Base-by-base conservation (phyloP, 2,329 filamentous ascomycete genomes). In the Penicillium paneum region DNA sequence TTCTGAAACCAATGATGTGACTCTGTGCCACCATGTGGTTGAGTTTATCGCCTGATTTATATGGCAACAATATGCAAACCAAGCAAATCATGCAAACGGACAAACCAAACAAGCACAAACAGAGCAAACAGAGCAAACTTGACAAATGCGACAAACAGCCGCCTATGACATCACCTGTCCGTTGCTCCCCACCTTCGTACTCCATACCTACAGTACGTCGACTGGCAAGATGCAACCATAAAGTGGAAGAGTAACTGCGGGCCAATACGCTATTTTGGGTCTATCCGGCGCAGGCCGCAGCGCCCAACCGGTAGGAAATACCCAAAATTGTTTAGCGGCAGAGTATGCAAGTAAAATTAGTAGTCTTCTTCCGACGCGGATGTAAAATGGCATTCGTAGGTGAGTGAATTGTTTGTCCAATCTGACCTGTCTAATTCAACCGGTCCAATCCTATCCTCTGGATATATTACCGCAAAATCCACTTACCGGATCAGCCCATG, bases 121-220 rank as follows among this genome's bases (percentile, higher is more conserved):
- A 44, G n/a, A 31, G 44, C 17, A 32, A 67, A 64, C 54, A 44
- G n/a, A 31, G 44, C 54, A 61, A 64, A 60, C 17, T 3, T 5
- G 43, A n/a, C 55, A 60, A 60, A 56, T 11, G 4, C 24, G 29
- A 47, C 60, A 65, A 67, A 65, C 54, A 45, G 13, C 12, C 29
- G 38, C 57, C 55, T 55, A 59, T 63, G 58, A 65, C 60, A 56
- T 61, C 64, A 64, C 29, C 46, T 4, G 15, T 5, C 29, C 24
- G 17, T 26, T 26, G 12, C 15, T 21, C 26, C 44, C 24, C 35
- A 38, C 19, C 36, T 13, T 13, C 13, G 13, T 41, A 11, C 39
- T 28, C 38, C 5, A 4, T 26, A 13, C 8, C 31, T 28, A 13
- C 32, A 19, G 43, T 46, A 34, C 29, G 49, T 48, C 39, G 39